These are phyloP conservation scores for Cryphonectria japonica DNA, from an alignment of 2,329 filamentous ascomycete species.

Conservation along the genomic window DNA sequence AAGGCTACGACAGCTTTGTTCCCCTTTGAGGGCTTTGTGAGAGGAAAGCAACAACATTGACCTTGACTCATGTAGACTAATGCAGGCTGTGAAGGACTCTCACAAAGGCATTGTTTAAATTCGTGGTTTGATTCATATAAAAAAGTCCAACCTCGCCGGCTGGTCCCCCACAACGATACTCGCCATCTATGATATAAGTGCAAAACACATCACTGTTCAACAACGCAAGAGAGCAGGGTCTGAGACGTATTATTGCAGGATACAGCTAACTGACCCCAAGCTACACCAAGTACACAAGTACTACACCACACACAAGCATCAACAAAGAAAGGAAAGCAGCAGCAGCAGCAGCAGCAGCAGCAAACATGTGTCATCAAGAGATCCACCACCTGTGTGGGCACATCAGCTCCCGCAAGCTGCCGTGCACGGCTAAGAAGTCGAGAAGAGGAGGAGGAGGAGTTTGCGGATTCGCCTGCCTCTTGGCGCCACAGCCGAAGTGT, in stretches of 20 bases:
- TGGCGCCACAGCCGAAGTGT: neutral
- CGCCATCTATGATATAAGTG: neutral
- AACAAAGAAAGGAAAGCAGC: neutral
- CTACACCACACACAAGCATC: neutral
- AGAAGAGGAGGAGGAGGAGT: neutral
- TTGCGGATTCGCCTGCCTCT: neutral
- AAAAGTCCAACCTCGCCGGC: no score
- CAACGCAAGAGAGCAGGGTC: neutral
- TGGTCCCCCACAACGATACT: neutral
- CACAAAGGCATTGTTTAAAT: neutral
- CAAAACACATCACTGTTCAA: neutral
- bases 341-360: neutral
- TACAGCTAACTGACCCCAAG: neutral
- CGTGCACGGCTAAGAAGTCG: neutral
- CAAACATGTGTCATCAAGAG: conserved; percentile 6
- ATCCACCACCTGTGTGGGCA: conserved; percentile 2
- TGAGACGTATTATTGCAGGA: neutral
- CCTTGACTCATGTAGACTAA: neutral
- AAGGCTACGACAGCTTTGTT: neutral
- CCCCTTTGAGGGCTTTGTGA: neutral
- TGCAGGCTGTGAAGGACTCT: neutral
- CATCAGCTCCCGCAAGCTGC: neutral
- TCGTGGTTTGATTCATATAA: no score
- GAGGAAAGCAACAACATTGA: neutral
- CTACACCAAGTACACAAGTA: neutral